A percentile compares a stretch with the other conserved stretches of the same genome.
Conservation (phyloP, 371 early-diverging fungal genomes). For the Mucor velutinosus region DNA sequence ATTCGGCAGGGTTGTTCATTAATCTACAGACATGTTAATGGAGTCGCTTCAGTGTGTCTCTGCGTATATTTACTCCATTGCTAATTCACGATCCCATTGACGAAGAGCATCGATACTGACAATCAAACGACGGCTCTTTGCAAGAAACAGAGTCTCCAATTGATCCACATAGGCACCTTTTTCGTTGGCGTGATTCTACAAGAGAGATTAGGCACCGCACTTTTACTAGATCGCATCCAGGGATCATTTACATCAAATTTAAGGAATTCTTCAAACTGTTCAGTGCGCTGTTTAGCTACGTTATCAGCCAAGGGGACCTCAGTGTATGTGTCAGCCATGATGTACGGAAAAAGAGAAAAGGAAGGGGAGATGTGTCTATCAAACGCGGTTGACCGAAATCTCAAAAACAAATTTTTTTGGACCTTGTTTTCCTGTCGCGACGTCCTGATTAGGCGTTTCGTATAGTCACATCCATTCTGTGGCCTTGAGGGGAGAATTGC, state of each 20-base stretch:
- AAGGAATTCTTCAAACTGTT: constrained; percentile 19
- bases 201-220: neutral
- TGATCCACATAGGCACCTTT: constrained; percentile 64
- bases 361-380: neutral
- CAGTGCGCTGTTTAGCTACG: neutral
- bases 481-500: no score
- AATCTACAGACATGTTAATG: constrained; percentile 47
- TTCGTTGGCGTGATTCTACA: constrained; percentile 22
- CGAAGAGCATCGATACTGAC: constrained; percentile 91
- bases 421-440: constrained; percentile 7
- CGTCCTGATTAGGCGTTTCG: neutral
- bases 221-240: neutral
- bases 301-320: constrained; percentile 14
- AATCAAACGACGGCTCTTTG: constrained; percentile 71
- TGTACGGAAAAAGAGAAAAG: neutral
- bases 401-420: constrained; percentile 3
- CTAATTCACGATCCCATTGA: constrained; percentile 67
- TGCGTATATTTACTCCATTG: constrained; percentile 58
- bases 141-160: constrained; percentile 69
- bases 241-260: constrained; percentile 14
- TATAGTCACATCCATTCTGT: neutral
- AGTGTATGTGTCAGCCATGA: constrained; percentile 1
- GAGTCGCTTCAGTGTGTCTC: neutral
- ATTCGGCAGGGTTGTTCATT: constrained; percentile 79
- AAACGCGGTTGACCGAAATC: constrained; percentile 6